Base-by-base conservation (phyloP, 225 moss, liverwort and hornwort species). In the Marchantia paleacea region DNA sequence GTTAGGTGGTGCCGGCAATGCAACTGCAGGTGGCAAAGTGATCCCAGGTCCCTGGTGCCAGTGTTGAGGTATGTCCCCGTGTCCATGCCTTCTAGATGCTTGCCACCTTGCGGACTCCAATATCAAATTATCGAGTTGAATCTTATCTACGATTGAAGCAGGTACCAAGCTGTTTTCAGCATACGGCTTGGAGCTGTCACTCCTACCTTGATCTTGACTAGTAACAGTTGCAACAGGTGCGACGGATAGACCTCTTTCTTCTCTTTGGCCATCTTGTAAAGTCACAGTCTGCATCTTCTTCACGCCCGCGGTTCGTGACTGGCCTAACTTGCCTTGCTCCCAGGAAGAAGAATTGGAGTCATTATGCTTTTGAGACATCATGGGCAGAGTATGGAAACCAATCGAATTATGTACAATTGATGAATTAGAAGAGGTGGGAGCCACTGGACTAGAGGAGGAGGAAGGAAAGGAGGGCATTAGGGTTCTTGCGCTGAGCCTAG, bases 41-140 rank as follows among this genome's bases (percentile, higher is more conserved):
- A 90, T 88, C 63, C 90, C 87, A 30, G 90, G 82, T 81, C 89
- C 94, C 84, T 91, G 96, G 85, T 94, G 94, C 93, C 92, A 94
- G 83, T 92, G 93, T 73, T 91, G 93, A 51, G 91, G 92, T 64
- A 90, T 89, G 84, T 92, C 92, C 73, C 91, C 92, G 75, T 88
- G 88, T 25, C 93, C 91, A 79, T 86, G 92, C 77, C 91, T 86
- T 75, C 90, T 90, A 72, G 92, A 85, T 70, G 87, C 81, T 80
- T 94, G 91, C 91, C 92, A 94, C 64, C 86, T 87, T 75, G 92
- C 88, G 49, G 92, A 87, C 24, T 90, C 88, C 75, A 92, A 83
- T 49, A 96, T 90, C 47, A 92, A 91, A 82, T 91, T 91, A 78
- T 94, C 93, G 81, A 94, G 84, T 79, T 89, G 92, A 81, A 83